phyloP scores from a whole-genome alignment of 2,329 filamentous ascomycete genomes.

The Geosmithia putterillii region DNA sequence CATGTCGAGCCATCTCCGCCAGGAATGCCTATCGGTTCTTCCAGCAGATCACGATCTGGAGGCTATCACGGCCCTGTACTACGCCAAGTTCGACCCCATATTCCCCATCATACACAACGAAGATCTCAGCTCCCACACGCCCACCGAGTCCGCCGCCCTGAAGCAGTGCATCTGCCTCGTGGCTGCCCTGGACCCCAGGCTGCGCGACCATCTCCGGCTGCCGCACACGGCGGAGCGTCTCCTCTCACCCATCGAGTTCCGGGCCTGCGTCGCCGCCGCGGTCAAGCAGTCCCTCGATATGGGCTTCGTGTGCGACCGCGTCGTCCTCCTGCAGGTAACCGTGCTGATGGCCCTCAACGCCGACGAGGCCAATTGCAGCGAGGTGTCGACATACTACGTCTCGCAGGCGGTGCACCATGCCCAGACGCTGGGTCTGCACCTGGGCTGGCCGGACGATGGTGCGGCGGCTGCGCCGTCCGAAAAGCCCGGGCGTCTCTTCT shows the following conservation, averaged over 20 bases:
- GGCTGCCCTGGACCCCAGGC: slow-evolving; percentile 7
- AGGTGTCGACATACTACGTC: slow-evolving; percentile 6
- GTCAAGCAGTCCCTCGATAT: slow-evolving; percentile 7
- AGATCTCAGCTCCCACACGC: slow-evolving; percentile 3
- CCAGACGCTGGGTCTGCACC: slow-evolving; percentile 10
- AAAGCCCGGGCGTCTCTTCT: slow-evolving; percentile 8
- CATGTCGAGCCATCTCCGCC: slow-evolving; percentile 1
- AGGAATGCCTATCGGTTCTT: slow-evolving; percentile 5
- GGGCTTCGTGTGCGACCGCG: slow-evolving; percentile 6
- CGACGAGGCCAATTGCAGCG: slow-evolving; percentile 5
- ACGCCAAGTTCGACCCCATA: slow-evolving; percentile 8
- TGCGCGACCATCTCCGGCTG: slow-evolving; percentile 7
- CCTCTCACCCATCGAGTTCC: slow-evolving; percentile 6
- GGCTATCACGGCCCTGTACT: slow-evolving; percentile 4
- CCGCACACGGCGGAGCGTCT: slow-evolving; percentile 2
- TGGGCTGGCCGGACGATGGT: slow-evolving; percentile 9
- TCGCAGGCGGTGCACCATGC: slow-evolving; percentile 9
- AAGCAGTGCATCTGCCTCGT: slow-evolving; percentile 10
- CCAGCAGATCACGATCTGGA: slow-evolving; percentile 4
- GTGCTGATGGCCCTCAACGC: slow-evolving; percentile 7
- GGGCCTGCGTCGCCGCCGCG: slow-evolving; percentile 3
- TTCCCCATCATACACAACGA: slow-evolving; percentile 8
- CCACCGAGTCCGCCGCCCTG: slow-evolving; percentile 6
- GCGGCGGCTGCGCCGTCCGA: slow-evolving; percentile 3
- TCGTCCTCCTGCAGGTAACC: slow-evolving; percentile 6